Evolutionary conservation across 2,329 filamentous ascomycete genomes (phyloP).

Genomic region (Botryotinia calthae): DNA sequence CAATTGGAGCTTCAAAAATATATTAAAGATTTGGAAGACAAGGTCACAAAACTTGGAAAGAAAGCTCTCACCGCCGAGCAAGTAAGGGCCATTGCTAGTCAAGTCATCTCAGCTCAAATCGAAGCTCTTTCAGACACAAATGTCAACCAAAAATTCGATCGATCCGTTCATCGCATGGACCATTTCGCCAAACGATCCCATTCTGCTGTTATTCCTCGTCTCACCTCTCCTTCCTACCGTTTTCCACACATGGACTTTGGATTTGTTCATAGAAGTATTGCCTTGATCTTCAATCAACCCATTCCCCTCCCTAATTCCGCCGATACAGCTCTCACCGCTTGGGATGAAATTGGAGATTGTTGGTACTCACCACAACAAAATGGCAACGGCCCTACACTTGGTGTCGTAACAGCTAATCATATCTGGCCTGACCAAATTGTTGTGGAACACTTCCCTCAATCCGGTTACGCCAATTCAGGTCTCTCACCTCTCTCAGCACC

Average conservation of each 20-base stretch:
- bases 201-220: conserved; percentile 41
- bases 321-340: conserved; percentile 60
- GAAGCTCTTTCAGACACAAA: conserved; percentile 33
- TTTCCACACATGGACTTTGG: conserved; percentile 28
- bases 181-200: conserved; percentile 59
- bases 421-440: conserved; percentile 68
- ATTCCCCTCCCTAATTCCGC: conserved; percentile 41
- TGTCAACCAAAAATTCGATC: conserved; percentile 26
- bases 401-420: conserved; percentile 55
- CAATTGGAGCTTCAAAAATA: conserved; percentile 26
- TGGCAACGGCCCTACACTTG: conserved; percentile 59
- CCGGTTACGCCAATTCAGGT: conserved; percentile 46
- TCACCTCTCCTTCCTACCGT: conserved; percentile 43
- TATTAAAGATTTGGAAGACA: conserved; percentile 24
- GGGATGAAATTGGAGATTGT: conserved; percentile 80
- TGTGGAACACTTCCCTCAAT: conserved; percentile 66
- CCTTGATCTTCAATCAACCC: conserved; percentile 30
- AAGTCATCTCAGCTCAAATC: conserved; percentile 30
- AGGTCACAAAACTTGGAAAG: conserved; percentile 25
- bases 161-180: conserved; percentile 56
- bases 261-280: not conserved
- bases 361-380: conserved; percentile 67
- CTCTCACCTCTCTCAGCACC: conserved; percentile 62
- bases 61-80: conserved; percentile 23
- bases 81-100: conserved; percentile 25